These are phyloP conservation scores for Geotrichum bryndzae DNA, from an alignment of 1,139 yeast genomes.

Conservation along the genomic window DNA sequence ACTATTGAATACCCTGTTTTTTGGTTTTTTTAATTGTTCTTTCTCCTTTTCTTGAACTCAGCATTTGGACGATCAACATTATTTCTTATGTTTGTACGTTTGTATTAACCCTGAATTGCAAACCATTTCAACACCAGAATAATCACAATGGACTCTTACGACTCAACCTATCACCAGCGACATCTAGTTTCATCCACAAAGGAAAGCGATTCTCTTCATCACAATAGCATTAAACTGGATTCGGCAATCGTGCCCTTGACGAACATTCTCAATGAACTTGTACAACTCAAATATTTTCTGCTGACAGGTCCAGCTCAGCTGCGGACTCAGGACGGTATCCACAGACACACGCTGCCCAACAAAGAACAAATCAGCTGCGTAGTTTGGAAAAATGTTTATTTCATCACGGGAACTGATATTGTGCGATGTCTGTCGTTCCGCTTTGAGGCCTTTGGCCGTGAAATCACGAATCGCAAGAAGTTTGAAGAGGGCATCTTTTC, in stretches of 20 bases:
- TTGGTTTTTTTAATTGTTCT: neutral
- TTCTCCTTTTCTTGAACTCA: neutral
- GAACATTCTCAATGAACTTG: slow-evolving; percentile 13
- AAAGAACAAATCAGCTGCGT: slow-evolving; percentile 91
- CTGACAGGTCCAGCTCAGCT: slow-evolving; percentile 17
- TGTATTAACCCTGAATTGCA: neutral
- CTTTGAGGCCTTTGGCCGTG: slow-evolving; percentile 85
- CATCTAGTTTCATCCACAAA: neutral
- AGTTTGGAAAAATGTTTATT: slow-evolving; percentile 84
- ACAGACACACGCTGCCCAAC: slow-evolving; percentile 58
- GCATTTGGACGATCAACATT: neutral
- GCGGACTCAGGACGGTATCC: slow-evolving; percentile 13
- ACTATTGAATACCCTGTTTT: neutral
- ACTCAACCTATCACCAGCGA: neutral
- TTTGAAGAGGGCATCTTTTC: slow-evolving; percentile 96
- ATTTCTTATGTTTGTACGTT: neutral
- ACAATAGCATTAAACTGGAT: neutral
- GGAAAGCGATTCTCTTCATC: neutral
- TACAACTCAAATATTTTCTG: slow-evolving; percentile 17
- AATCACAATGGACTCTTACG: neutral
- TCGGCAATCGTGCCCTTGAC: slow-evolving; percentile 10
- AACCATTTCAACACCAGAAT: neutral
- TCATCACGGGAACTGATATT: slow-evolving; percentile 93
- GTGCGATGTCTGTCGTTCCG: slow-evolving; percentile 87
- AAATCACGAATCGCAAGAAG: slow-evolving; percentile 77